Conservation (phyloP, 1,284 basidiomycete species). For the Puccinia sorghi region DNA sequence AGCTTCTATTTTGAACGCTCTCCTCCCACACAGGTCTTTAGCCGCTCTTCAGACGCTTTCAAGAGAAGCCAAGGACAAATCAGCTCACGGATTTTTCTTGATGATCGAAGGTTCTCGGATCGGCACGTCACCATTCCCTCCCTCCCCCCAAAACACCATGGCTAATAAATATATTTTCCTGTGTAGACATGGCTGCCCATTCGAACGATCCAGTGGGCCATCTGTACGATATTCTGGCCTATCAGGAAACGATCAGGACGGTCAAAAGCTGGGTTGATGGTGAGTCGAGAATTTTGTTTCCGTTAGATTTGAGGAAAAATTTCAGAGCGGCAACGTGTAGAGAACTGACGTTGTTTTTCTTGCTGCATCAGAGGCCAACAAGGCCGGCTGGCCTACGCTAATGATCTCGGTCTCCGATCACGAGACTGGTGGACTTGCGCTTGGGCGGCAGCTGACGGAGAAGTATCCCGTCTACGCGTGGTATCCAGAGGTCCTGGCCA, state of each 20-base stretch:
- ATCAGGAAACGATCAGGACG: slow-evolving; percentile 57
- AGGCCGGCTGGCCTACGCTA: slow-evolving; percentile 55
- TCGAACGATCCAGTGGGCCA: slow-evolving; percentile 57
- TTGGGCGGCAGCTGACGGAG: slow-evolving; percentile 58
- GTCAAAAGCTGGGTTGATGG: slow-evolving; percentile 57
- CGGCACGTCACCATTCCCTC: slow-evolving; percentile 8
- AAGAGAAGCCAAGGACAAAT: slow-evolving; percentile 40
- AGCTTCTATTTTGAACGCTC: background rate
- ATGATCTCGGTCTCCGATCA: slow-evolving; percentile 59
- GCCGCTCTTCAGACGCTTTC: slow-evolving; percentile 48
- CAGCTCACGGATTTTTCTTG: slow-evolving; percentile 53
- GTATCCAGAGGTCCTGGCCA: slow-evolving; percentile 58
- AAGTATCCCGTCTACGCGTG: slow-evolving; percentile 57
- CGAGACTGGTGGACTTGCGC: slow-evolving; percentile 59
- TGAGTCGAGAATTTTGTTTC: background rate
- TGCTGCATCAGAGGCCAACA: slow-evolving; percentile 52
- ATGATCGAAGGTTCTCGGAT: slow-evolving; percentile 54
- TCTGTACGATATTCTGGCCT: slow-evolving; percentile 59
- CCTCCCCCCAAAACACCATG: background rate
- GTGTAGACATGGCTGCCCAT: slow-evolving; percentile 53
- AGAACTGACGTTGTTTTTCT: background rate
- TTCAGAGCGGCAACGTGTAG: background rate
- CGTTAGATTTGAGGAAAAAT: background rate
- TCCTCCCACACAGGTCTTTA: slow-evolving; percentile 29
- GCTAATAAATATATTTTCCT: background rate